Base-by-base conservation (phyloP, 1,139 yeast species). In the Kluyveromyces sp. region DNA sequence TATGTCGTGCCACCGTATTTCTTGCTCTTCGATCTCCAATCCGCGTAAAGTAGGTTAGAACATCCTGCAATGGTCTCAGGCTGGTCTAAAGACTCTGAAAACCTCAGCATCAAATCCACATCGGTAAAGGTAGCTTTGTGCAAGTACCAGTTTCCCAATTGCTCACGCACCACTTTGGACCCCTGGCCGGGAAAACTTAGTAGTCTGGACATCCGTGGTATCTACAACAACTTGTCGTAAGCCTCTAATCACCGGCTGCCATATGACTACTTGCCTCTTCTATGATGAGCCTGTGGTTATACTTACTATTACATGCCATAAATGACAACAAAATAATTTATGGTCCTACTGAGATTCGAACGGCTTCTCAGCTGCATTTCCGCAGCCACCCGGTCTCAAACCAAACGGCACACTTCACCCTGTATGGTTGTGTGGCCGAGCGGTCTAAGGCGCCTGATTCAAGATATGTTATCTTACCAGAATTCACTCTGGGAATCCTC, bases 141-240 rank as follows among this genome's bases (percentile, higher is more conserved):
- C 11, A 15, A 25, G 6, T 51, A 38, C 46, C 54, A 56, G 36
- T 52, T 49, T 39, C 53, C 47, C 15, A 61, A 48, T 18, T 57
- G 46, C n/a, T 58, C 46, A 36, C 50, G 50, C 36, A 54, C 39
- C 9, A 54, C 46, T 8, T 56, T 55, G 3, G 64, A 55, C 6
- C 66, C 66, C 49, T 63, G 66, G 3, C 66, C 66, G 9, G 65
- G 65, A 41, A 63, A 62, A 3, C 64, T 60, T 11, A 61, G 41
- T 20, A 61, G 16, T 29, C 40, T 20, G 13, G 25, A 15, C 26
- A 37, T 29, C 17, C 32, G 16, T 9, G 28, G n/a, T n/a, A n/a
- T n/a, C n/a, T n/a, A n/a, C n/a, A n/a, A n/a, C n/a, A n/a, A n/a
- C n/a, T n/a, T n/a, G n/a, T n/a, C n/a, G n/a, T n/a, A n/a, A n/a